Base-by-base conservation (phyloP, 345 rosid species). In the Ricinus communis region DNA sequence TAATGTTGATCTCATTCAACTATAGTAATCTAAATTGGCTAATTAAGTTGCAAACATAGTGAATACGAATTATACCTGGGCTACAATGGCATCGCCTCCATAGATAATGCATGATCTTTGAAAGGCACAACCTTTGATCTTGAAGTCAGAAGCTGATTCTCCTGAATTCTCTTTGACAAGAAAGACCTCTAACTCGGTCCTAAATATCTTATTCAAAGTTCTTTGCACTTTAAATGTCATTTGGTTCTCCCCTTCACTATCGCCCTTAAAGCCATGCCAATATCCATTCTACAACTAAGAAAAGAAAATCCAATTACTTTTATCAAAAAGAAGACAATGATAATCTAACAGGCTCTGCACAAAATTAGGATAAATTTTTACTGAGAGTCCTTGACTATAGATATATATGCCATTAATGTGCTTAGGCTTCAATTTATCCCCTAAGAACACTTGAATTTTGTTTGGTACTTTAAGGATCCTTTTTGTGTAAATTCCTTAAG, bases 81-180 rank as follows among this genome's bases (percentile, higher is more conserved):
- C 99, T 1, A 87, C 83, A 12, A 90, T 82, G 55, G 86, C 85
- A 70, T 90, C 74, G 45, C 76, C 90, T 70, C 65, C 78, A 65
- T 82, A 89, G 40, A 95, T 84, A 38, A 93, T 90, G 79, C 91
- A 95, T 0, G 99, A 90, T 84, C 84, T 86, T 82, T 84, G 93
- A 77, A 90, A 95, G 31, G 86, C 82, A 59, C 69, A 83, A 38
- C 99, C 97, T 83, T 75, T 86, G 70, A 94, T 71, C 69, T 68
- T 84, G 51, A 90, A 77, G 60, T 83, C 80, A 22, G 81, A 67
- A 9, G 75, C 28, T 12, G 77, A 66, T 15, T 77, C 87, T 64
- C 58, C 82, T 4, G 52, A 24, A 70, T 55, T 68, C 52, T 84
- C 78, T 57, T 79, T 66, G 5, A 76, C 79, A 57, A 85, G 80